Evolutionary conservation across 2,329 filamentous ascomycete species (phyloP), one percentile per base, ranked within the genome.

Genomic region (Xylaria sp.): DNA sequence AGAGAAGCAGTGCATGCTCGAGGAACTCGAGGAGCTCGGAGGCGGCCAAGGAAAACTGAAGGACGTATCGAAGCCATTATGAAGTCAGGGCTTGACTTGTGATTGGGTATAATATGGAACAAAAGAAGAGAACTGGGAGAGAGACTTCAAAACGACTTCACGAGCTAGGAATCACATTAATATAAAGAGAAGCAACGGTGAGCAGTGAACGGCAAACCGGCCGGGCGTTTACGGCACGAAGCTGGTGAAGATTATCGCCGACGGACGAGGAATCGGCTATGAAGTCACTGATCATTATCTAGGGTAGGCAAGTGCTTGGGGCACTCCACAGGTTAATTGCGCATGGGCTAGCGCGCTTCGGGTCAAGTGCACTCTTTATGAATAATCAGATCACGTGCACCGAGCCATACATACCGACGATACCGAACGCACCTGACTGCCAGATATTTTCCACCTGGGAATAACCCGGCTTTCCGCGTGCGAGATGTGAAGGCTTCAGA

Each of bases 11-110:
- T 55, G 62, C 57, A 58, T 19, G 55, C 48, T 19, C 59, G 61
- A 44, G 63, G 57, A 19, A 54, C 48, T 19, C 59, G 61, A 44
- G 63, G 57, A 16, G 63, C 59, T 55, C 67, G 64, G 44, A 66
- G 61, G 60, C 67, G 66, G 50, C 66, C 63, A 48, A 71, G 61
- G 57, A 66, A 65, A 52, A 69, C 69, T 59, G 71, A 66, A 46
- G 71, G 64, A 61, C 71, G 70, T 48, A 71, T 53, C 50, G 64
- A 69, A 59, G 69, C 68, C 71, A 73, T 73, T 59, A 62, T 66
- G 37, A 55, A 61, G 61, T 70, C 68, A 70, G 70, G 48, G 50
- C 57, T 30, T 6, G 16, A 48, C 52, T 42, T 7, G 5, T 47
- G 52, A 47, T 37, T 50, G 23, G 46, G 37, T 13, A 42, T 10